Evolutionary conservation across 1,284 basidiomycete species (phyloP).

Genomic region (Cryptococcus sp.): DNA sequence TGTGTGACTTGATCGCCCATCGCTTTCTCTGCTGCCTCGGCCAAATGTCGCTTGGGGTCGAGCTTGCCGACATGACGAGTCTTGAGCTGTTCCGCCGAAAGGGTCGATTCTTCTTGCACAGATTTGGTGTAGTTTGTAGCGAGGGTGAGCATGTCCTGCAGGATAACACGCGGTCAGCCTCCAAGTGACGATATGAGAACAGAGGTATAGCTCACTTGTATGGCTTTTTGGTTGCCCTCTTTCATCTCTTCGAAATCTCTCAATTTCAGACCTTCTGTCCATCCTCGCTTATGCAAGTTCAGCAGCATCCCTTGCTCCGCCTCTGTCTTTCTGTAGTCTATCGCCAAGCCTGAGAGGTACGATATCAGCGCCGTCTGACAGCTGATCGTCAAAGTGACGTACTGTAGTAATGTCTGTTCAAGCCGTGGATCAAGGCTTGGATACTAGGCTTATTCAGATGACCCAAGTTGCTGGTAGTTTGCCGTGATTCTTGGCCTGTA

Average conservation of each 20-base stretch:
- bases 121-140: constrained; percentile 94
- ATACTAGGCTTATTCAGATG: constrained; percentile 99
- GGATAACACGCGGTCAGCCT: neutral
- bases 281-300: constrained; percentile 96
- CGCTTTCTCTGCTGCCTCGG: constrained; percentile 93
- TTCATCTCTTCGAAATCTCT: constrained; percentile 85
- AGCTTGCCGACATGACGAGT: constrained; percentile 97
- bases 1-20: constrained; percentile 96
- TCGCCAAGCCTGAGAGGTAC: constrained; percentile 66
- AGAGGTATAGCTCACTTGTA: constrained; percentile 67
- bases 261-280: constrained; percentile 92
- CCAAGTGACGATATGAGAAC: neutral
- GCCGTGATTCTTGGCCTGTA: constrained; percentile 89
- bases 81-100: constrained; percentile 86
- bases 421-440: constrained; percentile 91
- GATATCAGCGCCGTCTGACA: neutral
- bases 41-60: constrained; percentile 93
- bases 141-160: constrained; percentile 83
- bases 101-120: constrained; percentile 90
- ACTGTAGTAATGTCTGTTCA: constrained; percentile 94
- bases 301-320: constrained; percentile 97
- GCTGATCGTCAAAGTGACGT: constrained; percentile 13
- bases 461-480: constrained; percentile 97
- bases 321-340: constrained; percentile 95
- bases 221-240: constrained; percentile 81